Conservation (phyloP, 2,329 filamentous ascomycete species). For the Myotisia sp. region DNA sequence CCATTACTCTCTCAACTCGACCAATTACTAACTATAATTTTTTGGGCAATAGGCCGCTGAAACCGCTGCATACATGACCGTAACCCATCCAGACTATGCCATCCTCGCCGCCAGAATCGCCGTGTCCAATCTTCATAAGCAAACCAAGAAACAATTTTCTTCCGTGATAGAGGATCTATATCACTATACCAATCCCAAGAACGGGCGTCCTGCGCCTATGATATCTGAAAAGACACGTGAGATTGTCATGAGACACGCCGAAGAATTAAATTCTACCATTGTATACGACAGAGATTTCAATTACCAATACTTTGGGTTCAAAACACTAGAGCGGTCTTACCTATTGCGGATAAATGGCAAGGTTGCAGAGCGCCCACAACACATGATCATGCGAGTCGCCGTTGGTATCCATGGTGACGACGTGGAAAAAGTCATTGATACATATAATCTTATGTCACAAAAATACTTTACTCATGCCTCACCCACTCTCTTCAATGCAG, state of each 20-base stretch:
- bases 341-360: slow-evolving; percentile 90
- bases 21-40: slow-evolving; percentile 3
- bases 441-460: slow-evolving; percentile 97
- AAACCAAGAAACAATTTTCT: slow-evolving; percentile 99
- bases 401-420: slow-evolving; percentile 94
- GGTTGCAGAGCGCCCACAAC: slow-evolving; percentile 91
- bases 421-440: slow-evolving; percentile 88
- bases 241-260: slow-evolving; percentile 86
- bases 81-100: slow-evolving; percentile 97
- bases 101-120: slow-evolving; percentile 96
- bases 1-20: slow-evolving; percentile 8
- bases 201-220: slow-evolving; percentile 72
- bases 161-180: slow-evolving; percentile 84
- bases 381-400: slow-evolving; percentile 99
- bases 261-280: slow-evolving; percentile 95
- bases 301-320: slow-evolving; percentile 99
- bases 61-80: slow-evolving; percentile 98
- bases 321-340: slow-evolving; percentile 95
- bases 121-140: slow-evolving; percentile 98
- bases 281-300: slow-evolving; percentile 99
- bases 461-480: slow-evolving; percentile 98
- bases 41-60: slow-evolving; percentile 88
- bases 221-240: slow-evolving; percentile 85
- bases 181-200: slow-evolving; percentile 93
- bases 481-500: slow-evolving; percentile 94